Base-by-base conservation (phyloP, 139 green algal species). In the Chlorella sp. region DNA sequence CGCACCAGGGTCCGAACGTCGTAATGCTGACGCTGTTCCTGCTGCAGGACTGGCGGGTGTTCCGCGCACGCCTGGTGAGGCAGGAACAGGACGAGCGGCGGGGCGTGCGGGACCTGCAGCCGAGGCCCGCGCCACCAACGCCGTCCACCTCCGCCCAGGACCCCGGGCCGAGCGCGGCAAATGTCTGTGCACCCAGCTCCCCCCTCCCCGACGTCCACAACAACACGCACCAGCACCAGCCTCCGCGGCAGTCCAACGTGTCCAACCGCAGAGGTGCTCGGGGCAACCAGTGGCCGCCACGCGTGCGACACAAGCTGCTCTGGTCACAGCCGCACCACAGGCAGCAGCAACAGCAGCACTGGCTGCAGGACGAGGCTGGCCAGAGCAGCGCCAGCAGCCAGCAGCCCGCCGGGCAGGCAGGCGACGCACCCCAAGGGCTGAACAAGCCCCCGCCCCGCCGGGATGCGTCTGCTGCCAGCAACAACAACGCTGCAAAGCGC, bases 11-110 rank as follows among this genome's bases (percentile, higher is more conserved):
- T n/a, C n/a, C n/a, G n/a, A n/a, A n/a, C n/a, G n/a, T n/a, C n/a
- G n/a, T n/a, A n/a, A n/a, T n/a, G n/a, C n/a, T n/a, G n/a, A n/a
- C n/a, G n/a, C n/a, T 55, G 42, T 55, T 55, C 10, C 17, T 17
- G 17, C 17, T 55, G 42, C 55, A 64, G 55, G 55, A 64, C 24
- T 64, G 55, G 81, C 70, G 81, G 1, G 51, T 69, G 10, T 81
- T 81, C 67, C 70, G 81, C 3, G 81, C 81, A 0, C 76, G 72
- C 30, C 77, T 86, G 0, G 74, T 83, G 0, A 51, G 59, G 0
- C 70, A 77, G 72, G 80, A 31, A 59, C 55, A 3, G 6, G n/a
- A n/a, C 24, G 23, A 34, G 31, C 24, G n/a, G 29, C 30, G 55
- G 14, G 31, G 22, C 31, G 6, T 36, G 31, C 32, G 14, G 66